These are phyloP conservation scores for Somion occarium DNA, from an alignment of 1,284 basidiomycete species.

Conservation along the genomic window DNA sequence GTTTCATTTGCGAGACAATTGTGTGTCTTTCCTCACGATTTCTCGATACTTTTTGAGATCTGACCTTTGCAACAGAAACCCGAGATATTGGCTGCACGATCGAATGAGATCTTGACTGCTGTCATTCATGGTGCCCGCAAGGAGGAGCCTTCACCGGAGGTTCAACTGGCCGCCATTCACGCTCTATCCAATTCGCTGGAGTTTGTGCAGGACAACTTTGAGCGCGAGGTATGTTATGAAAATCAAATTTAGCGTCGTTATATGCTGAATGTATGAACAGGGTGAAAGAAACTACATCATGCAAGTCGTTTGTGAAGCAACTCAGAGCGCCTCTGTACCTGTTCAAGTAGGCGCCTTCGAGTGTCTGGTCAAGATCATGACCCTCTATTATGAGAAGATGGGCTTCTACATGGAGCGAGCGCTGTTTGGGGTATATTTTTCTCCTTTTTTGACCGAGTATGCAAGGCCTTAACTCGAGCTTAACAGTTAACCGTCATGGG, in stretches of 20 bases:
- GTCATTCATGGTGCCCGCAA: conserved; percentile 98
- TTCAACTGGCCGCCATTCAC: conserved; percentile 93
- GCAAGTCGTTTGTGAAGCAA: conserved; percentile 99
- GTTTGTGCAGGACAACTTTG: conserved; percentile 97
- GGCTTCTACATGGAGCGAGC: conserved; percentile 99
- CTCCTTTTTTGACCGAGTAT: neutral
- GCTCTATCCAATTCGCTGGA: conserved; percentile 96
- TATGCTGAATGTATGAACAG: conserved; percentile 34
- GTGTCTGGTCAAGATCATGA: conserved; percentile 96
- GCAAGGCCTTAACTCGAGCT: conserved; percentile 17
- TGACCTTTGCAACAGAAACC: conserved; percentile 61
- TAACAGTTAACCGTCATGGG: conserved; percentile 94
- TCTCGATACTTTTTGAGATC: conserved; percentile 15
- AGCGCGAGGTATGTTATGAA: conserved; percentile 71
- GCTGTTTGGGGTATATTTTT: conserved; percentile 80
- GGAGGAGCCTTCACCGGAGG: conserved; percentile 91
- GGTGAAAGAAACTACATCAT: conserved; percentile 99
- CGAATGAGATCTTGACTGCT: conserved; percentile 97
- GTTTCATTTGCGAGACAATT: conserved; percentile 95
- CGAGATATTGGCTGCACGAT: conserved; percentile 82
- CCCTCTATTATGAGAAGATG: conserved; percentile 99
- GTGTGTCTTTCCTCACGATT: conserved; percentile 46
- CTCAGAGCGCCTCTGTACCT: conserved; percentile 73
- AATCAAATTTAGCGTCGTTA: neutral
- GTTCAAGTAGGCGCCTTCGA: conserved; percentile 95